Evolutionary conservation across 2,329 filamentous ascomycete genomes (phyloP), one percentile per base, ranked within the genome.

Genomic region (Cladosporium halotolerans): DNA sequence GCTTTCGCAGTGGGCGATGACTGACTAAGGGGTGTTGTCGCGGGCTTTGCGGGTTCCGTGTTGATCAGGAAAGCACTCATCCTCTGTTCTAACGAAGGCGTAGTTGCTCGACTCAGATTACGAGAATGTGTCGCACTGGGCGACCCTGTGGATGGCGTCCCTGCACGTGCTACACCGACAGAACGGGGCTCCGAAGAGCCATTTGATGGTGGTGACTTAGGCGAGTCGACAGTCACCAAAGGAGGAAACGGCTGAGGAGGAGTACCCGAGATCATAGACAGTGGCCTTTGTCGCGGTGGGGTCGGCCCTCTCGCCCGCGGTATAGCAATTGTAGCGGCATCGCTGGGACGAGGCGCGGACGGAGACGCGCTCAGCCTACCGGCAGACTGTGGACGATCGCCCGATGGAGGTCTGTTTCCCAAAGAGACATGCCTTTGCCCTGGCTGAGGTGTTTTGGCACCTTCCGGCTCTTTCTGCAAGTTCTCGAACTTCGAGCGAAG

Each of bases 401-500:
- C 50, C 19, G 47, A 42, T 5, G 42, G 33, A 42, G 38, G 19
- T 11, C 38, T 36, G 4, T 46, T 47, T 13, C 51, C 54, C n/a
- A 60, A 43, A 14, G 56, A 61, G n/a, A 48, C 52, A 31, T 58
- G 51, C 7, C 59, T 51, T 43, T 38, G 45, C 11, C 47, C 52
- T 16, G 42, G 19, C 8, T 58, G 58, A 16, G 61, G 58, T 14
- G 58, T 43, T 14, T 57, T 60, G 9, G 54, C 48, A 11, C 46
- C 46, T 41, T 61, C 60, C 13, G 49, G 53, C 19, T 63, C 60
- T 40, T 67, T 67, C 18, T 63, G 60, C 74, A 92, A 83, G 66
- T 85, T 89, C 75, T 93, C 88, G 68, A 92, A 93, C 63, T 87
- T 84, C 58, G 86, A 88, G 57, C 85, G 80, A 56, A 93, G 76